These are phyloP conservation scores for Globisporangium paroecandrum DNA, from an alignment of 352 stramenopile species.

Conservation along the genomic window DNA sequence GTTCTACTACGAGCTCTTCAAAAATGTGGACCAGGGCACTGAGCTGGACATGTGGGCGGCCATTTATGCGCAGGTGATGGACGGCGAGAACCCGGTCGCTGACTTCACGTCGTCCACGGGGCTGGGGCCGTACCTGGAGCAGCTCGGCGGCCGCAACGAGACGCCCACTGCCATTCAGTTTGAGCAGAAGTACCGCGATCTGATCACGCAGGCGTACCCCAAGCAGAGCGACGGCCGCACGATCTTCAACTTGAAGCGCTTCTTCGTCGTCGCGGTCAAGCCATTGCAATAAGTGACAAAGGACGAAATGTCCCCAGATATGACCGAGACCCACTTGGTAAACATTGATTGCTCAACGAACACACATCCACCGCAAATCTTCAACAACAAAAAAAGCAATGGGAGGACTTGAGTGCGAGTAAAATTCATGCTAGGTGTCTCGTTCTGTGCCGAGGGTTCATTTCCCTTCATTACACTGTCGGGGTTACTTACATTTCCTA, in stretches of 20 bases:
- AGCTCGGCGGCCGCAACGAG: constrained; percentile 27
- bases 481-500: no score
- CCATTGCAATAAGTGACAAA: not conserved
- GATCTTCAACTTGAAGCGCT: constrained; percentile 67
- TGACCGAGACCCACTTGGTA: no score
- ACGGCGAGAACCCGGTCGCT: constrained; percentile 59
- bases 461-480: no score
- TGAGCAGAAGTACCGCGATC: constrained; percentile 51
- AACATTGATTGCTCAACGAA: no score
- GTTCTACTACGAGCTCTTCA: constrained; percentile 76
- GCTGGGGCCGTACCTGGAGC: constrained; percentile 57
- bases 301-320: no score
- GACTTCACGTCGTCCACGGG: constrained; percentile 66
- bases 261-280: constrained; percentile 61
- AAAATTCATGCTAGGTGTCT: no score
- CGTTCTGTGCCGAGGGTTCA: no score
- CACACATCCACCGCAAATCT: no score
- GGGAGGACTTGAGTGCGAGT: no score
- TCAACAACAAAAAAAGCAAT: no score
- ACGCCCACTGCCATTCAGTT: constrained; percentile 28
- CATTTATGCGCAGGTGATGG: constrained; percentile 59
- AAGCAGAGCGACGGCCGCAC: constrained; percentile 51
- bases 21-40: constrained; percentile 14
- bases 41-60: constrained; percentile 64
- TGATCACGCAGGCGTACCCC: constrained; percentile 53